Conservation (phyloP, 257 asterid genomes). For the Ocimum tenuiflorum region DNA sequence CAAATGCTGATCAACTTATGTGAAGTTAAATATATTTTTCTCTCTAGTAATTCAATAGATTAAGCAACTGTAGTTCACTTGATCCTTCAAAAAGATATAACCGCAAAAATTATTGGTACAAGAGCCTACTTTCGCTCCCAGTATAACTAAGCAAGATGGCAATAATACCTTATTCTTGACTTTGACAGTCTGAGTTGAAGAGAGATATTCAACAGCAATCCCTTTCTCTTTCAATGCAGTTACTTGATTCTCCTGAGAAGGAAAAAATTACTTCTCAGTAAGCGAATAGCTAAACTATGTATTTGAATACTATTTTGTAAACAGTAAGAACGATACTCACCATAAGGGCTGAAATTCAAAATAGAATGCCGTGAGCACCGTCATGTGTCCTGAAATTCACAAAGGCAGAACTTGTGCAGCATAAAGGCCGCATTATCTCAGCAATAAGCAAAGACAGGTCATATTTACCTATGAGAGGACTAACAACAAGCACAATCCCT, state of each 20-base stretch:
- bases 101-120: background rate
- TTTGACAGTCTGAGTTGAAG: constrained; percentile 71
- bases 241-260: constrained; percentile 82
- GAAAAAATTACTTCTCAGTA: constrained; percentile 2
- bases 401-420: constrained; percentile 46
- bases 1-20: background rate
- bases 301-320: background rate
- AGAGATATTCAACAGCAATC: constrained; percentile 85
- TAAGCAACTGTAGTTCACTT: constrained; percentile 5
- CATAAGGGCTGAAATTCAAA: constrained; percentile 68
- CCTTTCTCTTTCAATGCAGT: constrained; percentile 68
- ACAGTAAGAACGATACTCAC: constrained; percentile 32
- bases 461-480: constrained; percentile 89
- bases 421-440: constrained; percentile 26
- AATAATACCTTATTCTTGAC: constrained; percentile 59
- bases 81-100: constrained; percentile 1
- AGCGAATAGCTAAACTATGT: background rate
- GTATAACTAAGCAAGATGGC: constrained; percentile 1
- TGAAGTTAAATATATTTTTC: background rate
- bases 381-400: constrained; percentile 41
- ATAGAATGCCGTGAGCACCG: constrained; percentile 15
- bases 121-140: background rate
- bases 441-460: constrained; percentile 24
- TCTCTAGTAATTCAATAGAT: background rate
- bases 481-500: constrained; percentile 90